Conservation (phyloP, 1,284 basidiomycete species). For the Tilletia indica region DNA sequence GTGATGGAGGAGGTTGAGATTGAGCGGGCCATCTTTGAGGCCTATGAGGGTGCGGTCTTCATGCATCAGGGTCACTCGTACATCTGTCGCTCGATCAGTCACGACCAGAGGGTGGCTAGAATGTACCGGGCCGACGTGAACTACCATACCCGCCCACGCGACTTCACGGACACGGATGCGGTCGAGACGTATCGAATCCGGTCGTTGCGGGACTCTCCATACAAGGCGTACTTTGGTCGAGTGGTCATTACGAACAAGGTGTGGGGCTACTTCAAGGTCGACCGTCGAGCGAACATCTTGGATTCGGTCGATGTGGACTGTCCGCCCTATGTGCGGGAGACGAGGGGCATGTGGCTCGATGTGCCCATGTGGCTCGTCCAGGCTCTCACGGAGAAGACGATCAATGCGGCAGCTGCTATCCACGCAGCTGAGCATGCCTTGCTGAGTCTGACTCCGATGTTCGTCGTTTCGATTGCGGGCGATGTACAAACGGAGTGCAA, state of each 20-base stretch:
- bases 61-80: slow-evolving; percentile 57
- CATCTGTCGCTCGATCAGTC: slow-evolving; percentile 74
- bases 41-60: slow-evolving; percentile 62
- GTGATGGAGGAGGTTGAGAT: slow-evolving; percentile 83
- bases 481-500: slow-evolving; percentile 87
- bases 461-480: slow-evolving; percentile 64
- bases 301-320: slow-evolving; percentile 78
- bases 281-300: slow-evolving; percentile 63
- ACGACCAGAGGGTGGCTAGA: slow-evolving; percentile 73
- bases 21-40: slow-evolving; percentile 79
- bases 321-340: slow-evolving; percentile 73
- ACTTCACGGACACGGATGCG: slow-evolving; percentile 71
- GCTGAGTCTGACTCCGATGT: slow-evolving; percentile 67
- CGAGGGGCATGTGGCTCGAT: slow-evolving; percentile 82
- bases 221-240: slow-evolving; percentile 73
- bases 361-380: slow-evolving; percentile 66
- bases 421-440: slow-evolving; percentile 82
- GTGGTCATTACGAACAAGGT: slow-evolving; percentile 69
- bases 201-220: slow-evolving; percentile 65
- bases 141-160: slow-evolving; percentile 70
- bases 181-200: slow-evolving; percentile 74
- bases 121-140: slow-evolving; percentile 74
- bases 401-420: slow-evolving; percentile 73
- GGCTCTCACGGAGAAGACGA: slow-evolving; percentile 62
- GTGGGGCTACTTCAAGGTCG: slow-evolving; percentile 62